phyloP scores from a whole-genome alignment of 768 basidiomycete species.

The Suillus brevipes region DNA sequence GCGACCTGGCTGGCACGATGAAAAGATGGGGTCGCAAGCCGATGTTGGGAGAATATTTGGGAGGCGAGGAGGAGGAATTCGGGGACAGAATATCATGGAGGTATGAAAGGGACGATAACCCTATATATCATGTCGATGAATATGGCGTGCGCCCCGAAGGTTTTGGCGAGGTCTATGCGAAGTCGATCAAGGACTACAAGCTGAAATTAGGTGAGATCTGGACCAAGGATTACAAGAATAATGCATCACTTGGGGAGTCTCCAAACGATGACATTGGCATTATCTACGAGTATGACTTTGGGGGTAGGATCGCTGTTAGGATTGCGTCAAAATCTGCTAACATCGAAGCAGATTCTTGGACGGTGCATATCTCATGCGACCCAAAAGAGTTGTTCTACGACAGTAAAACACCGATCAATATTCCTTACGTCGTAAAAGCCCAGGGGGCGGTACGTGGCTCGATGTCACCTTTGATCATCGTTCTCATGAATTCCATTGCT shows the following conservation, averaged over 20 bases:
- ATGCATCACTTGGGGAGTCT: slow-evolving; percentile 27
- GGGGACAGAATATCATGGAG: slow-evolving; percentile 15
- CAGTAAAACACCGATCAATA: slow-evolving; percentile 14
- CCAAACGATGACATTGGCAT: slow-evolving; percentile 23
- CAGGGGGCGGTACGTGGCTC: slow-evolving; percentile 21
- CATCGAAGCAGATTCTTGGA: slow-evolving; percentile 23
- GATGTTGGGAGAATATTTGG: slow-evolving; percentile 19
- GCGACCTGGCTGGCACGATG: slow-evolving; percentile 17
- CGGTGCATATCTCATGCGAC: slow-evolving; percentile 28
- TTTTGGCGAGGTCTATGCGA: slow-evolving; percentile 10
- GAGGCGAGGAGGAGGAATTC: slow-evolving; percentile 5
- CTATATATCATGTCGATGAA: slow-evolving; percentile 19
- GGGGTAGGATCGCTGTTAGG: slow-evolving; percentile 10
- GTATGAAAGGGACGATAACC: slow-evolving; percentile 15
- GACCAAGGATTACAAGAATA: slow-evolving; percentile 19
- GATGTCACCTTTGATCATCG: neutral
- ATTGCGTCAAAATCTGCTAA: neutral
- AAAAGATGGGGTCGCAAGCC: slow-evolving; percentile 23
- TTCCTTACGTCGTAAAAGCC: slow-evolving; percentile 23
- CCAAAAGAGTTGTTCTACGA: slow-evolving; percentile 13
- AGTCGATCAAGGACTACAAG: slow-evolving; percentile 23
- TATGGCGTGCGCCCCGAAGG: neutral
- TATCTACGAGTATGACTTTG: slow-evolving; percentile 26
- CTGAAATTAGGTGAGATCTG: slow-evolving; percentile 28
- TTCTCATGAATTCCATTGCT: neutral